Conservation (phyloP, 495 filamentous ascomycete genomes). For the Penicillium alfredii region DNA sequence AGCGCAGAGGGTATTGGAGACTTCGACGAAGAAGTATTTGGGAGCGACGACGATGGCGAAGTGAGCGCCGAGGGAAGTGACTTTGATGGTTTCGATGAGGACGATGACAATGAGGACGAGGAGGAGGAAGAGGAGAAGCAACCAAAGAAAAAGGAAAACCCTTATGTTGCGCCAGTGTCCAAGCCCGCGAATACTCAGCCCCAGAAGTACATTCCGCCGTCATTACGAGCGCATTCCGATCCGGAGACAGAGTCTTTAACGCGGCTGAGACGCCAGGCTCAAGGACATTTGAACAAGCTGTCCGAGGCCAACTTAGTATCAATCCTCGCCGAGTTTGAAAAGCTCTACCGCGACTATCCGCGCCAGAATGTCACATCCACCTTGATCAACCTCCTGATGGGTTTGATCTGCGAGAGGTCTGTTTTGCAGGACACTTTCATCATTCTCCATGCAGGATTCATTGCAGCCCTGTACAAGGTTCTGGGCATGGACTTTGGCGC, state of each 20-base stretch:
- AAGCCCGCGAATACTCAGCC: constrained; percentile 19
- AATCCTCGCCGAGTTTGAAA: constrained; percentile 73
- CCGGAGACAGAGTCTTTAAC: constrained; percentile 62
- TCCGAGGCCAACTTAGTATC: constrained; percentile 82
- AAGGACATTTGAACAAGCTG: constrained; percentile 86
- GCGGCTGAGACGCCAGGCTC: constrained; percentile 69
- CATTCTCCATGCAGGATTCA: constrained; percentile 84
- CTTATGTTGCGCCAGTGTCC: constrained; percentile 52
- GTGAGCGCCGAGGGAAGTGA: constrained; percentile 25
- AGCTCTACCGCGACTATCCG: constrained; percentile 73
- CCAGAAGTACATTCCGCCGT: constrained; percentile 83
- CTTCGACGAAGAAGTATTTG: constrained; percentile 20
- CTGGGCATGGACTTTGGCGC: constrained; percentile 85
- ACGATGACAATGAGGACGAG: too few species aligned
- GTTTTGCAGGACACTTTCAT: constrained; percentile 79
- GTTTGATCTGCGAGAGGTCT: constrained; percentile 68
- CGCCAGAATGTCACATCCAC: constrained; percentile 79
- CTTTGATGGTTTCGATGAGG: constrained; percentile 39
- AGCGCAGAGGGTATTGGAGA: constrained; percentile 29
- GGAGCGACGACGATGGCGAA: constrained; percentile 22
- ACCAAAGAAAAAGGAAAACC: constrained; percentile 52
- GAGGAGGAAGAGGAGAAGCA: constrained; percentile 22
- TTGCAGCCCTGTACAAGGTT: constrained; percentile 79
- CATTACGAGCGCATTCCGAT: constrained; percentile 56
- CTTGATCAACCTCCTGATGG: constrained; percentile 65